These are phyloP conservation scores for Polygonum maritimum DNA, from an alignment of 148 eudicot species.

Conservation along the genomic window DNA sequence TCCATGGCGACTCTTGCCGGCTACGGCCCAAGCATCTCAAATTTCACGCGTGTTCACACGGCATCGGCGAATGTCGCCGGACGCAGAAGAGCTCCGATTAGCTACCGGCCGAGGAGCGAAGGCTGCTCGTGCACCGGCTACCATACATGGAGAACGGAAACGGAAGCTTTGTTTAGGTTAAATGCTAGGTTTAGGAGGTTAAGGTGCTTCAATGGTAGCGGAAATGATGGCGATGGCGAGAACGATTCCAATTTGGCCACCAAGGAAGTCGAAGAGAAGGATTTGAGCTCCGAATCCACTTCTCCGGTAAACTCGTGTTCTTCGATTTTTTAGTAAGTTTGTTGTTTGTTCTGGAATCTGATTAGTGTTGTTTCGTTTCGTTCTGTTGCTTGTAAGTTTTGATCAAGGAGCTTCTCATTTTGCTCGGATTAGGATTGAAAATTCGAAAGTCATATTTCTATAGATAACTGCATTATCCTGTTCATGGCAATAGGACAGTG, in stretches of 20 bases:
- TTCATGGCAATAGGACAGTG: background rate
- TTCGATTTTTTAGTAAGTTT: background rate
- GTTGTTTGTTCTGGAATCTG: background rate
- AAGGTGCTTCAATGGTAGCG: slow-evolving; percentile 29
- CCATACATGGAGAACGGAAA: slow-evolving; percentile 18
- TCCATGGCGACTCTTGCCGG: slow-evolving; percentile 39
- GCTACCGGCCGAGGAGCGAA: slow-evolving; percentile 4
- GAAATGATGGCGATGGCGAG: slow-evolving; percentile 20
- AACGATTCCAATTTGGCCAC: slow-evolving; percentile 55
- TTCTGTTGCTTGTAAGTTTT: background rate
- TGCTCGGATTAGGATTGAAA: background rate
- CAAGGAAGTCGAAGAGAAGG: slow-evolving; percentile 29
- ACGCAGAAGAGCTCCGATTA: background rate
- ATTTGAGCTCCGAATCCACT: slow-evolving; percentile 1
- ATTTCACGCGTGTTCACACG: slow-evolving; percentile 14
- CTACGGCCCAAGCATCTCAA: slow-evolving; percentile 23
- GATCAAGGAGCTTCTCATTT: background rate
- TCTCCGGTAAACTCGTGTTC: background rate
- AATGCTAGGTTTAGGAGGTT: slow-evolving; percentile 22
- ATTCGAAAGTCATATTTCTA: background rate
- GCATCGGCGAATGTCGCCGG: slow-evolving; percentile 11
- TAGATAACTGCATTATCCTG: background rate
- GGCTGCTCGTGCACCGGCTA: slow-evolving; percentile 27
- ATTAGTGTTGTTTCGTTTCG: background rate
- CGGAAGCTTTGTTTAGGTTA: slow-evolving; percentile 10